phyloP scores from a whole-genome alignment of 768 basidiomycete species.

The Glaciozyma martinii region DNA sequence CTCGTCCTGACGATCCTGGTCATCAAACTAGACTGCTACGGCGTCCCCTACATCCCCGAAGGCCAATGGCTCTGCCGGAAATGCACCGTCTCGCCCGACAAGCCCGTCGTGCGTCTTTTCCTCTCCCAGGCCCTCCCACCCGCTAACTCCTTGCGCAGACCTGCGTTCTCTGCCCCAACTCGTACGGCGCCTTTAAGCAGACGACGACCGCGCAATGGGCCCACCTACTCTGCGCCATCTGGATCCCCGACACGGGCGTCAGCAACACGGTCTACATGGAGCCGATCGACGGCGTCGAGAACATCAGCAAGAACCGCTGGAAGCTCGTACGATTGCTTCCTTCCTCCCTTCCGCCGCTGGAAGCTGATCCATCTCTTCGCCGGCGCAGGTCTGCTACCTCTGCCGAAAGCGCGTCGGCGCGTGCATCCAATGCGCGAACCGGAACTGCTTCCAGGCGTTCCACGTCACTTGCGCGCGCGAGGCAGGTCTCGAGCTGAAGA shows the following conservation, averaged over 20 bases:
- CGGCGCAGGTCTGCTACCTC: slow-evolving; percentile 52
- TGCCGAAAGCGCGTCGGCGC: slow-evolving; percentile 62
- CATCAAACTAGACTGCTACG: slow-evolving; percentile 75
- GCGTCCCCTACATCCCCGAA: slow-evolving; percentile 97
- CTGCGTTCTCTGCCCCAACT: slow-evolving; percentile 90
- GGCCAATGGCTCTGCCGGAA: slow-evolving; percentile 99
- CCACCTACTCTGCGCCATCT: slow-evolving; percentile 91
- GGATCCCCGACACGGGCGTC: slow-evolving; percentile 89
- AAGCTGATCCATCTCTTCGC: not conserved
- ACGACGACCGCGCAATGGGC: slow-evolving; percentile 88
- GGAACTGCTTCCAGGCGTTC: slow-evolving; percentile 83
- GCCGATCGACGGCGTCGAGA: slow-evolving; percentile 81
- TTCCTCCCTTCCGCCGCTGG: not conserved
- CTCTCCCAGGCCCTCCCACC: not conserved
- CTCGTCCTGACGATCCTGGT: not conserved
- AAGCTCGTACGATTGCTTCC: slow-evolving; percentile 60
- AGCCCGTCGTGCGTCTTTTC: slow-evolving; percentile 64
- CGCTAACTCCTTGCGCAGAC: slow-evolving; percentile 47
- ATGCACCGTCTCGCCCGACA: slow-evolving; percentile 94
- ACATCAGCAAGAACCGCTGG: slow-evolving; percentile 83
- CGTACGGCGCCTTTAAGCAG: slow-evolving; percentile 98
- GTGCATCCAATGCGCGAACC: slow-evolving; percentile 90
- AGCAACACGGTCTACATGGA: slow-evolving; percentile 97
- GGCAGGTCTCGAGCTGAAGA: slow-evolving; percentile 60
- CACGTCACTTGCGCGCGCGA: slow-evolving; percentile 89